These are phyloP conservation scores for Chionographis japonica DNA, from an alignment of 106 monocot genomes.

Conservation along the genomic window DNA sequence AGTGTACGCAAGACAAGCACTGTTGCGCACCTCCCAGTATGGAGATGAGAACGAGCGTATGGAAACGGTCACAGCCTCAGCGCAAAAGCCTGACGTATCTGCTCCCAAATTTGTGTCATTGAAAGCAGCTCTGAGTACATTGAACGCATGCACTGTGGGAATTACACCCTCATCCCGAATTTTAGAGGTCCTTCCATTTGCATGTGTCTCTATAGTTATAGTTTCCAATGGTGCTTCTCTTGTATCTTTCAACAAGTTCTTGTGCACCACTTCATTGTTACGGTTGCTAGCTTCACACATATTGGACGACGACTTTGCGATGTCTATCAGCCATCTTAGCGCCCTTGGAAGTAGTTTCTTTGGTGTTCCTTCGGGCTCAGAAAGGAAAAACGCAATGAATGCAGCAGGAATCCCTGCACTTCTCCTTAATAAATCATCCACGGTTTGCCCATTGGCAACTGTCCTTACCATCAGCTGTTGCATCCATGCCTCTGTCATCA, in stretches of 20 bases:
- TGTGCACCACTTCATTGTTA: not conserved
- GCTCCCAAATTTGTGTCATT: conserved; percentile 90
- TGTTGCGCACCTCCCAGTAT: conserved; percentile 95
- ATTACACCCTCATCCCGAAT: conserved; percentile 85
- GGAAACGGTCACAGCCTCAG: conserved; percentile 77
- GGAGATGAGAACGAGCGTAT: conserved; percentile 88
- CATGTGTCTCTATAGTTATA: conserved; percentile 4
- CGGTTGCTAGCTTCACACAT: conserved; percentile 6
- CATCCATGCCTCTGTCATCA: conserved; percentile 95
- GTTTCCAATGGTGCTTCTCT: not conserved
- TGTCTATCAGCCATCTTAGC: conserved; percentile 66
- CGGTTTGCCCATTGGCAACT: conserved; percentile 77
- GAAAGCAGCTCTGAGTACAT: conserved; percentile 91
- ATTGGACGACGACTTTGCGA: conserved; percentile 43
- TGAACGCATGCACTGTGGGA: conserved; percentile 95
- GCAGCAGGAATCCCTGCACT: conserved; percentile 99
- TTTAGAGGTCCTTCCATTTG: conserved; percentile 40
- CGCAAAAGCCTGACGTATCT: conserved; percentile 90
- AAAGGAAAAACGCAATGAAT: conserved; percentile 87
- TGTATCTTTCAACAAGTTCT: conserved; percentile 5
- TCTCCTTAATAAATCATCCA: conserved; percentile 93
- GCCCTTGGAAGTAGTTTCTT: conserved; percentile 85
- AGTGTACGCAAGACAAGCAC: conserved; percentile 91
- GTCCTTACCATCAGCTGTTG: conserved; percentile 82
- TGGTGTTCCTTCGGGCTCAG: conserved; percentile 94